Evolutionary conservation across 306 rosid genomes (phyloP).

Genomic region (Prunus dulcis): DNA sequence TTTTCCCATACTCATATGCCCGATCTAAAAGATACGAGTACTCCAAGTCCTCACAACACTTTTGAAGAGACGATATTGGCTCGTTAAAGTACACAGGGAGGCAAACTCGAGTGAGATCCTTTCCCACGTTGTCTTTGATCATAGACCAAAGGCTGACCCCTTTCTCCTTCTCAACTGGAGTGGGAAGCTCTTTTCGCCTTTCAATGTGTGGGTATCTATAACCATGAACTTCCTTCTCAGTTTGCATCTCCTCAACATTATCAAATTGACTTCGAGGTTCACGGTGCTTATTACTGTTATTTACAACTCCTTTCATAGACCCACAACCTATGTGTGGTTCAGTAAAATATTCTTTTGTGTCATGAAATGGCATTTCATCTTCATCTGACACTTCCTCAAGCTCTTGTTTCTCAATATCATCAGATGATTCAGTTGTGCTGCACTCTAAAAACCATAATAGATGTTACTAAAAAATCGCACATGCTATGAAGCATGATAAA

Average conservation of each 20-base stretch:
- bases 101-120: conserved; percentile 92
- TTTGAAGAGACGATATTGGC: conserved; percentile 96
- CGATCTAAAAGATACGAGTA: conserved; percentile 83
- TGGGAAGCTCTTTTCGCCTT: conserved; percentile 85
- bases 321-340: conserved; percentile 51
- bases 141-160: conserved; percentile 96
- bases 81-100: conserved; percentile 99
- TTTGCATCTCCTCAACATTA: conserved; percentile 41
- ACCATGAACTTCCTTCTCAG: conserved; percentile 26
- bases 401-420: conserved; percentile 87
- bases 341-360: conserved; percentile 64
- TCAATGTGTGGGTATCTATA: conserved; percentile 42
- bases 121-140: conserved; percentile 97
- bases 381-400: conserved; percentile 85
- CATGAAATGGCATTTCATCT: conserved; percentile 73
- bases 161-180: conserved; percentile 93
- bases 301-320: conserved; percentile 31
- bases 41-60: conserved; percentile 94
- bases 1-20: conserved; percentile 83
- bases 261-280: conserved; percentile 34
- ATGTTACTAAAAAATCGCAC: conserved; percentile 15
- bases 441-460: conserved; percentile 56
- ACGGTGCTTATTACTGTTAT: conserved; percentile 31
- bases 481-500: background rate
- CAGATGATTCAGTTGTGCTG: conserved; percentile 92